Conservation (phyloP, 2,329 filamentous ascomycete genomes). For the Cordyceps fumosorosea region DNA sequence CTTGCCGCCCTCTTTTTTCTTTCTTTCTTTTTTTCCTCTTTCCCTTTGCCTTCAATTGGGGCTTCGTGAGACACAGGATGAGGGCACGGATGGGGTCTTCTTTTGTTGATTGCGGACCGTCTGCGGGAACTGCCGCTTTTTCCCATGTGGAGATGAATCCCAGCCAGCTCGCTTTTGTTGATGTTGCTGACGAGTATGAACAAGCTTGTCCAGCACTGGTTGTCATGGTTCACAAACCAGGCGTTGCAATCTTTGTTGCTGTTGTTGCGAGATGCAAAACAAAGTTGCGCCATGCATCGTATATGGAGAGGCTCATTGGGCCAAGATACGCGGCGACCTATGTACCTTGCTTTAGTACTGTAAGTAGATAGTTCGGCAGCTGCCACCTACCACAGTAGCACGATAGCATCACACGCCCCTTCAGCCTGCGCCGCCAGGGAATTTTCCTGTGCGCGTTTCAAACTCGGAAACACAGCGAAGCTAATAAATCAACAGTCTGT, state of each 20-base stretch:
- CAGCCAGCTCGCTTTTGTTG: not conserved
- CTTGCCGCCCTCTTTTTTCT: not conserved
- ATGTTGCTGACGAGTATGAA: not conserved
- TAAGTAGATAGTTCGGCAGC: no score
- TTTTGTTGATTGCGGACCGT: not conserved
- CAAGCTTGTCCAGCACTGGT: not conserved
- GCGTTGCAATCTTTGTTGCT: not conserved
- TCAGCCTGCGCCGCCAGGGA: not conserved
- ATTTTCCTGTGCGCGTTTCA: not conserved
- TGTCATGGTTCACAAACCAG: no score
- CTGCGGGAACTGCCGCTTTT: conserved; percentile 5
- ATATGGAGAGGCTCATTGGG: not conserved
- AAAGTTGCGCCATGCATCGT: not conserved
- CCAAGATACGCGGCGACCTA: not conserved
- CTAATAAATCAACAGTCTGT: no score
- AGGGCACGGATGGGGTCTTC: conserved; percentile 9
- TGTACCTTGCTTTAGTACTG: no score
- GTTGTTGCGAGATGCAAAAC: not conserved
- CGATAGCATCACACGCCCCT: no score
- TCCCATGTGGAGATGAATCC: conserved; percentile 4
- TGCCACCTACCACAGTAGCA: no score
- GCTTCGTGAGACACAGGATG: not conserved
- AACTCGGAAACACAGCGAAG: conserved; percentile 4
- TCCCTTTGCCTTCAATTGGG: not conserved
- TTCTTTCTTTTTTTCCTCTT: not conserved